phyloP scores from a whole-genome alignment of 208 protist species.

The Trypanosoma boissoni region DNA sequence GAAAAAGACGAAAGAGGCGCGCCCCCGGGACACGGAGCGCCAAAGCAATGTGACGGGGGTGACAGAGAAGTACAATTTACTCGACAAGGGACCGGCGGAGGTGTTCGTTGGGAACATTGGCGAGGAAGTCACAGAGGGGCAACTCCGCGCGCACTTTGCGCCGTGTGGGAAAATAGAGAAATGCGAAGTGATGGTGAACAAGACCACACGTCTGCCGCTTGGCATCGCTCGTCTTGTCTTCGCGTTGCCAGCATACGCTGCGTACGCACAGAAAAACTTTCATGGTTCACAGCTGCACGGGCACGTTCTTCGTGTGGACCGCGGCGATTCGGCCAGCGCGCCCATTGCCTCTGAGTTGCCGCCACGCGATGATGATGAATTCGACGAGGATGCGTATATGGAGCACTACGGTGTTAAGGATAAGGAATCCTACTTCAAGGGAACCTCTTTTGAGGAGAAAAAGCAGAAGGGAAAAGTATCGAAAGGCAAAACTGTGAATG shows the following conservation, averaged over 20 bases:
- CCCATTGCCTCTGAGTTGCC: conserved; percentile 48
- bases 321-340: conserved; percentile 73
- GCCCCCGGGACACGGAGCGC: background rate
- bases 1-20: background rate
- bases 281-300: conserved; percentile 81
- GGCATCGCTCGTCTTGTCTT: conserved; percentile 79
- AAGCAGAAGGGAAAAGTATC: conserved; percentile 9
- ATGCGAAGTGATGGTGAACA: conserved; percentile 80
- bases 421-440: conserved; percentile 80
- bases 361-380: conserved; percentile 37
- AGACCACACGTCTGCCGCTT: conserved; percentile 59
- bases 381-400: conserved; percentile 77
- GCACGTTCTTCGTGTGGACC: conserved; percentile 80
- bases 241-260: conserved; percentile 77
- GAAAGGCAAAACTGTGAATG: conserved; percentile 12
- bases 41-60: conserved; percentile 46
- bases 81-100: conserved; percentile 70
- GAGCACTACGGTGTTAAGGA: conserved; percentile 73
- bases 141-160: conserved; percentile 77
- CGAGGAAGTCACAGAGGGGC: conserved; percentile 70
- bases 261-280: conserved; percentile 74
- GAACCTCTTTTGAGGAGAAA: conserved; percentile 65
- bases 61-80: conserved; percentile 81
- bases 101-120: conserved; percentile 82
- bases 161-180: conserved; percentile 58